Base-by-base conservation (phyloP, 208 protist genomes). In the Wallacemonas sp. region DNA sequence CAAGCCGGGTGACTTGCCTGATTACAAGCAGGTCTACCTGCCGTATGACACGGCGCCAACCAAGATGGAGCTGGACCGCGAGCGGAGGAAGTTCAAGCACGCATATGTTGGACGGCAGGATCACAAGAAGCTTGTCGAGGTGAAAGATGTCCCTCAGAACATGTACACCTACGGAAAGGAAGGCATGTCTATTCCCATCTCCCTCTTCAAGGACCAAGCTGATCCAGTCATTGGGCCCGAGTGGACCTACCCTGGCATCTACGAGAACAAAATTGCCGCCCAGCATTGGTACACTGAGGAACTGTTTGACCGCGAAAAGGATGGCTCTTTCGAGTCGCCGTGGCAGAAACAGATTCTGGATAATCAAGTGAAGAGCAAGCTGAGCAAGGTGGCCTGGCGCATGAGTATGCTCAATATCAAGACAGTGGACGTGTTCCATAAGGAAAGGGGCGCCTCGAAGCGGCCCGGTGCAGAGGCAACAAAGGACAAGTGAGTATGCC, bases 81-180 rank as follows among this genome's bases (percentile, higher is more conserved):
- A 90, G 66, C 65, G 90, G 34, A 74, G 81, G n/a, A 80, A 80
- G 55, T 89, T 96, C 47, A 60, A 68, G 52, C 79, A 87, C 36
- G 87, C 87, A 0, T 88, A 83, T 60, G 70, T 83, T 36, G 87
- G 87, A n/a, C 78, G 83, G 8, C 73, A 83, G 71, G 85, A 96
- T 62, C 76, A 90, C 61, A 76, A 82, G 41, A 90, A 87, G 66
- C 36, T 93, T 29, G 75, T 95, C 29, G 83, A 90, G 44, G 88
- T 96, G 9, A 94, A 93, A 70, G 83, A 92, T 33, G 91, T 96
- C 8, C 91, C 91, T 16, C 70, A 87, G 63, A 96, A 96, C 67
- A 85, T 96, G 79, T 96, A 93, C 81, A 94, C 88, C 5, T 96
- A 94, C 57, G 91, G 91, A 2, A 96, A 96, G 72, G 88, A 96